Conservation (phyloP, 148 eudicot species). For the Rheum nobile region DNA sequence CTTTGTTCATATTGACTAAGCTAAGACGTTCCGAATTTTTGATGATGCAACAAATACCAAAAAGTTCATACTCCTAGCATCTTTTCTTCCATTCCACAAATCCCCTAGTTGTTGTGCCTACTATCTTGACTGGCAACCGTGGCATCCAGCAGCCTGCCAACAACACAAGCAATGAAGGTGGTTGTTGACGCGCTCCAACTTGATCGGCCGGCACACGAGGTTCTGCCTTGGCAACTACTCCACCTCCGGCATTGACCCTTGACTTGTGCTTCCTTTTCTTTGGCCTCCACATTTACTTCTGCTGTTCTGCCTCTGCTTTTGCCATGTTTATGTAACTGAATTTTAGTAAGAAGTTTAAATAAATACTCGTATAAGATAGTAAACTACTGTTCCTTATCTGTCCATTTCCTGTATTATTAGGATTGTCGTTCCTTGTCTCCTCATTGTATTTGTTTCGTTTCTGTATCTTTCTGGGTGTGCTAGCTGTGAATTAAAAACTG, state of each 20-base stretch:
- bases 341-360: not conserved
- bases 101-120: no score
- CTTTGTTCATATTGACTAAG: not conserved
- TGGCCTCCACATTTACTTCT: not conserved
- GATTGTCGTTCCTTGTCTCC: not conserved
- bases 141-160: no score
- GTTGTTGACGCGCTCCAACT: no score
- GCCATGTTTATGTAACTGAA: not conserved
- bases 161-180: no score
- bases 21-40: not conserved
- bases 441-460: not conserved
- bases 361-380: not conserved
- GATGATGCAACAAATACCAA: not conserved
- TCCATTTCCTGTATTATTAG: not conserved
- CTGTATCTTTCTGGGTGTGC: not conserved
- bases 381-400: not conserved
- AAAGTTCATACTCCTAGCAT: no score
- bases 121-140: no score
- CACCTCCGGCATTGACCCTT: not conserved
- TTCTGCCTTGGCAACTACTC: no score
- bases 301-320: not conserved
- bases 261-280: not conserved
- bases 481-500: not conserved
- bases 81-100: not conserved
- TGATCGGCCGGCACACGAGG: no score